phyloP scores from a whole-genome alignment of 345 rosid genomes.

The Citrus cavaleriei region DNA sequence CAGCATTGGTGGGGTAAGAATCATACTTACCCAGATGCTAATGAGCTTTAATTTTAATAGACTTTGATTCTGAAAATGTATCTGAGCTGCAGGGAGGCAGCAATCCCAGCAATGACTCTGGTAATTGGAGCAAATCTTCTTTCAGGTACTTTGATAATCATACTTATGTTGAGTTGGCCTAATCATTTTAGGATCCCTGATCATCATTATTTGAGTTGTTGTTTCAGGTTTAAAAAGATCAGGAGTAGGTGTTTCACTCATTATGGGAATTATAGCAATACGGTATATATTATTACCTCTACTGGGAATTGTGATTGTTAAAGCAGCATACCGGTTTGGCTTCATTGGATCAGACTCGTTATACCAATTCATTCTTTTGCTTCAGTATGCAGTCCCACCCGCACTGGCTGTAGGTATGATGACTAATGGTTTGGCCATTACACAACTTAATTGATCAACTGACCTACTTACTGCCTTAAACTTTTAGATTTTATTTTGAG shows the following conservation, averaged over 20 bases:
- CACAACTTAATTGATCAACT: background rate
- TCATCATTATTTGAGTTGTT: background rate
- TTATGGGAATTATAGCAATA: conserved; percentile 33
- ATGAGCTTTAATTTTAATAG: no score
- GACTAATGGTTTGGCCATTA: background rate
- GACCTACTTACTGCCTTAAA: background rate
- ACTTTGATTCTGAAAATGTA: background rate
- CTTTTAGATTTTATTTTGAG: background rate
- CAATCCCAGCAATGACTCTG: conserved; percentile 36
- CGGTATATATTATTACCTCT: conserved; percentile 33
- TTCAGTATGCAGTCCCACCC: conserved; percentile 48
- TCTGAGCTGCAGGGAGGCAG: conserved; percentile 30
- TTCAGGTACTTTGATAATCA: conserved; percentile 15
- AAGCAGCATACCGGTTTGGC: conserved; percentile 27
- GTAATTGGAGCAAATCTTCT: conserved; percentile 49
- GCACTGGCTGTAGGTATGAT: conserved; percentile 41
- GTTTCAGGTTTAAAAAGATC: conserved; percentile 42
- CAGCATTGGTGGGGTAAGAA: conserved; percentile 33
- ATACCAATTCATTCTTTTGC: conserved; percentile 47
- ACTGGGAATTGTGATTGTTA: conserved; percentile 32
- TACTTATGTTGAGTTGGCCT: background rate
- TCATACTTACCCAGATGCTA: background rate
- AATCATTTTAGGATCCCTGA: background rate
- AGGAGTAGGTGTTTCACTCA: conserved; percentile 6
- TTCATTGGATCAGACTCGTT: conserved; percentile 27